Base-by-base conservation (phyloP, 2,329 filamentous ascomycete genomes). In the Fusarium ambrosium region DNA sequence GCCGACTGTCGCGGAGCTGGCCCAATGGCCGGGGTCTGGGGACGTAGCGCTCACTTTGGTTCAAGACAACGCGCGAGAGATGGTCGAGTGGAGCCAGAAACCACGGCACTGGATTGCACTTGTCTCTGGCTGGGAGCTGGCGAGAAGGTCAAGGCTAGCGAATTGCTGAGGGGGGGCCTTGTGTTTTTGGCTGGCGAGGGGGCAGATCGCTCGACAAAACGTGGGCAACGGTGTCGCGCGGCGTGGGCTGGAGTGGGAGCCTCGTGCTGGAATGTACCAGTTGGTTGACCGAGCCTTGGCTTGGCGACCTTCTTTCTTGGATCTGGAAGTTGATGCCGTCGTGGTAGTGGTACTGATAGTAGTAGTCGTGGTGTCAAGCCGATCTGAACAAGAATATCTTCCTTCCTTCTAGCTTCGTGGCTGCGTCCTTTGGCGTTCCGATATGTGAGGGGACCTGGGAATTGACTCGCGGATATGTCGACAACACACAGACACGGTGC, bases 61-160 rank as follows among this genome's bases (percentile, higher is more conserved):
- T 68, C 69, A 78, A 77, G 80, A 76, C 74, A 78, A 56, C 66
- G 51, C 60, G 32, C 56, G 45, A 64, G 69, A 73, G 74, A 73
- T 71, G 69, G 69, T 59, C 66, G 66, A 41, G 76, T 78, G 76
- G 72, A 73, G 70, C 77, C 70, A 77, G 71, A 80, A 79, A 81
- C 78, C 79, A 77, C 78, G 74, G 78, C 76, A 79, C 79, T 82
- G 79, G 80, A 82, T 81, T 82, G 79, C 73, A 77, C 74, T 76
- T 78, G 75, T 79, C 69, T 78, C 66, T 79, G 70, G 64, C 60
- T 66, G 70, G 22, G 68, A 66, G 66, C 59, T 75, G 70, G 63
- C 65, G 62, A 75, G 59, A 66, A 63, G 67, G 71, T 77, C 69
- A 72, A 75, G 76, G 71, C 78, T 80, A 80, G 74, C 70, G 72